These are phyloP conservation scores for Nemania abortiva DNA, from an alignment of 2,329 filamentous ascomycete species.

Conservation along the genomic window DNA sequence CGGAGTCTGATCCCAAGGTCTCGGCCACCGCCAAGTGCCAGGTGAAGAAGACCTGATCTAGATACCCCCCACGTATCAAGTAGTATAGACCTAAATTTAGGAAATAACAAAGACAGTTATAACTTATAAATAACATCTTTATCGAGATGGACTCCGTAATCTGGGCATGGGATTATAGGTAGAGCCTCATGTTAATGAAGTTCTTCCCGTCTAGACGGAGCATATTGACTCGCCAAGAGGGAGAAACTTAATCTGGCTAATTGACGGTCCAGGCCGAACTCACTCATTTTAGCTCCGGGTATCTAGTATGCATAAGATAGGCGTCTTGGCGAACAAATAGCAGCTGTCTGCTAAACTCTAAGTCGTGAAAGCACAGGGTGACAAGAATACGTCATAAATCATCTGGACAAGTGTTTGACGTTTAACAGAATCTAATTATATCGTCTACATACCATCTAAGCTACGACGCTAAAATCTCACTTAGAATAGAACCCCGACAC, in stretches of 20 bases:
- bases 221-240: background rate
- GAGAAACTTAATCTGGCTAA: conserved; percentile 1
- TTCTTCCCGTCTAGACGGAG: background rate
- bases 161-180: background rate
- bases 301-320: background rate
- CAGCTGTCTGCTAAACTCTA: background rate
- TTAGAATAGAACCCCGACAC: conserved; percentile 62
- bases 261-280: background rate
- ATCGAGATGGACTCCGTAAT: background rate
- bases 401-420: background rate
- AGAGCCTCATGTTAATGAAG: background rate
- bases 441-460: conserved; percentile 9
- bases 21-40: conserved; percentile 30
- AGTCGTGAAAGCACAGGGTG: background rate
- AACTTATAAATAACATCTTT: background rate
- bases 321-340: background rate
- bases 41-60: conserved; percentile 31
- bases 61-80: background rate
- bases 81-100: conserved; percentile 16
- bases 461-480: conserved; percentile 14
- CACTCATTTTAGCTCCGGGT: background rate
- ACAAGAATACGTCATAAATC: background rate
- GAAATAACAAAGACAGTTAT: background rate
- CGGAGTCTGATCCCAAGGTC: conserved; percentile 56
- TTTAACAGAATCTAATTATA: conserved; percentile 1